Evolutionary conservation across 2,329 filamentous ascomycete species (phyloP).

Genomic region (Monilinia aucupariae): DNA sequence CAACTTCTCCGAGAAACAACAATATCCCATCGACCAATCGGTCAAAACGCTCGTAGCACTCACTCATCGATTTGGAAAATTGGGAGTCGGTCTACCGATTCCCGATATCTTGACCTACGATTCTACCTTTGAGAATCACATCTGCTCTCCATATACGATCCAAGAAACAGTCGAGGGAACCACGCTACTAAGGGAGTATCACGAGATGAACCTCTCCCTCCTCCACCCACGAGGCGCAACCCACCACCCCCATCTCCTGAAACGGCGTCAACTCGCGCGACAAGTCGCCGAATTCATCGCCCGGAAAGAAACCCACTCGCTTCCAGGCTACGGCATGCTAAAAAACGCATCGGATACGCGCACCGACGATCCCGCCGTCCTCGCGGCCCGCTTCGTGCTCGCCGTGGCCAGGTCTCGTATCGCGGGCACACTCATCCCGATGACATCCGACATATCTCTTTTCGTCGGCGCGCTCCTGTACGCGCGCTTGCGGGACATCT

Average conservation of each 20-base stretch:
- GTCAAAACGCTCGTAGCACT: neutral
- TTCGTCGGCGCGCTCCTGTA: neutral
- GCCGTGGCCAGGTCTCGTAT: neutral
- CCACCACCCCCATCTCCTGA: neutral
- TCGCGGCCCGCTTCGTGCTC: neutral
- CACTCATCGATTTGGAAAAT: neutral
- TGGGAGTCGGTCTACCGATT: neutral
- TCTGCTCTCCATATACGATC: neutral
- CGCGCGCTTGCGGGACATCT: accelerated
- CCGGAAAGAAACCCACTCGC: neutral
- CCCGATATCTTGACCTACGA: neutral
- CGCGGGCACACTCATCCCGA: neutral
- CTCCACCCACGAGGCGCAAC: neutral
- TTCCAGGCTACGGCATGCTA: neutral
- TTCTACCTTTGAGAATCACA: neutral
- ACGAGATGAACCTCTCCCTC: neutral
- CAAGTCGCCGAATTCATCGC: neutral
- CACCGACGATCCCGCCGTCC: neutral
- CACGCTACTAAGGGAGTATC: neutral
- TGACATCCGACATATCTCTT: accelerated
- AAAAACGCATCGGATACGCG: neutral
- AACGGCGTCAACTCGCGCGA: neutral
- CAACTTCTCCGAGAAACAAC: neutral
- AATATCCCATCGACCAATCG: neutral
- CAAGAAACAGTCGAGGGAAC: neutral